These are phyloP conservation scores for Dentipellis fragilis DNA, from an alignment of 768 basidiomycete species.

Conservation along the genomic window DNA sequence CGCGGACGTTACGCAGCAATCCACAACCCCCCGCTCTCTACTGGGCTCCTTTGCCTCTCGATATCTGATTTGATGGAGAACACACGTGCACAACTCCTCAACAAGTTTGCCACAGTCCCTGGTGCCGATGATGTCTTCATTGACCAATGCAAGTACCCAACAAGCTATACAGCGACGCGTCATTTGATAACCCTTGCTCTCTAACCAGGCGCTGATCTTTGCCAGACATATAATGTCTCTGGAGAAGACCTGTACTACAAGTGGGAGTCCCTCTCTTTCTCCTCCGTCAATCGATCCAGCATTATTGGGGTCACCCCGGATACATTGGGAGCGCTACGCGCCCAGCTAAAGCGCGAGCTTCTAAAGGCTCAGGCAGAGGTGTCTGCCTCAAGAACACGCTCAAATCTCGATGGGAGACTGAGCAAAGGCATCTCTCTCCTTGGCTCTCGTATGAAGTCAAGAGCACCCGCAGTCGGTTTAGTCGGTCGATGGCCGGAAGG, in stretches of 20 bases:
- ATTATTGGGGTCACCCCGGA: conserved; percentile 8
- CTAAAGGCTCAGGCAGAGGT: not conserved
- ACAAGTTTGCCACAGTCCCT: not conserved
- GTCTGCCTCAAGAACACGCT: not conserved
- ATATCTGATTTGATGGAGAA: too few relatives aligned
- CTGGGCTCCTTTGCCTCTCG: too few relatives aligned
- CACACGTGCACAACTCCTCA: not conserved
- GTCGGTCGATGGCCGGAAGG: not conserved
- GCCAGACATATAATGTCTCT: conserved; percentile 46
- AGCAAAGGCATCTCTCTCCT: not conserved
- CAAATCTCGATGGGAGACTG: not conserved
- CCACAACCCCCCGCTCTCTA: too few relatives aligned
- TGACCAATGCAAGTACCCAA: conserved; percentile 5
- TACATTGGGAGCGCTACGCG: not conserved
- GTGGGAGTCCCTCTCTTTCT: conserved; percentile 41
- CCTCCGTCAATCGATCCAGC: not conserved
- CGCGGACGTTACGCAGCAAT: too few relatives aligned
- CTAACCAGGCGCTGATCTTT: conserved; percentile 54
- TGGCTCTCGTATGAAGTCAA: not conserved
- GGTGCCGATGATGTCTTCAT: conserved; percentile 9
- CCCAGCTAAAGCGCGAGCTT: conserved; percentile 1
- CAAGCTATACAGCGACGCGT: not conserved
- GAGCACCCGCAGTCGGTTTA: not conserved
- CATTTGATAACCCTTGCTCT: not conserved
- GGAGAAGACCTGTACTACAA: conserved; percentile 53